Percentiles rank a stretch among this genome's conserved stretches.
Conservation (phyloP, 2,329 filamentous ascomycete species). For the Venturia pyrina region DNA sequence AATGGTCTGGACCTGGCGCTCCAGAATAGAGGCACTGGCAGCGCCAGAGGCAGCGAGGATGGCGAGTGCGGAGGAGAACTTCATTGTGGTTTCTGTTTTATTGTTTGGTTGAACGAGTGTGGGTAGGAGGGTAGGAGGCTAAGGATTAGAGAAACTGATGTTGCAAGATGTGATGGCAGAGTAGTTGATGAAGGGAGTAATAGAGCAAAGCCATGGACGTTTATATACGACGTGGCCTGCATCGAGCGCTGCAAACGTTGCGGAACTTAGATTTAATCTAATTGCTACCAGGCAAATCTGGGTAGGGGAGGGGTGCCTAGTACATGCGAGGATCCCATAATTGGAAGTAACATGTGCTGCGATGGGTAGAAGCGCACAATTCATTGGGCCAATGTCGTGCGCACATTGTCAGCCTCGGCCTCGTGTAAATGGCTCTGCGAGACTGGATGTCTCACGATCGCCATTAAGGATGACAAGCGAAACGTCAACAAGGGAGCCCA, state of each 20-base stretch:
- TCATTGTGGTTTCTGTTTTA: slow-evolving; percentile 2
- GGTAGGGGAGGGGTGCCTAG: background rate
- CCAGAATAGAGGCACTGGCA: slow-evolving; percentile 5
- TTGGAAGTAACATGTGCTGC: background rate
- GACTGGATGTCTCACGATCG: slow-evolving; percentile 6
- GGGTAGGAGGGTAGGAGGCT: background rate
- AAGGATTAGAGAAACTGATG: background rate
- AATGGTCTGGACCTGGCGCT: slow-evolving; percentile 13
- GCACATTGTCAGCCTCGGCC: slow-evolving; percentile 10
- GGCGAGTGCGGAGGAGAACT: background rate
- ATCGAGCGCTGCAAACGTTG: background rate
- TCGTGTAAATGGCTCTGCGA: background rate
- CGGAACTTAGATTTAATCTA: slow-evolving; percentile 1
- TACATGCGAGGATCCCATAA: background rate
- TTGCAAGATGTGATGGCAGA: background rate
- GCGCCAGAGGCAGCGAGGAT: background rate
- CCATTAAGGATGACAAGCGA: slow-evolving; percentile 6
- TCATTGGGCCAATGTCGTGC: background rate
- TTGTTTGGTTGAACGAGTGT: background rate
- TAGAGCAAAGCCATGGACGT: background rate
- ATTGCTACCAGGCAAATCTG: slow-evolving; percentile 8
- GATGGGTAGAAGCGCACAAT: background rate
- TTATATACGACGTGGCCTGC: background rate
- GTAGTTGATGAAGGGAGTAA: background rate
- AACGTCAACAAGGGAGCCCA: background rate